A percentile compares a stretch with the other conserved stretches of the same genome.
Evolutionary conservation across 2,329 filamentous ascomycete species (phyloP).

Genomic region (Sporothrix schenckii): DNA sequence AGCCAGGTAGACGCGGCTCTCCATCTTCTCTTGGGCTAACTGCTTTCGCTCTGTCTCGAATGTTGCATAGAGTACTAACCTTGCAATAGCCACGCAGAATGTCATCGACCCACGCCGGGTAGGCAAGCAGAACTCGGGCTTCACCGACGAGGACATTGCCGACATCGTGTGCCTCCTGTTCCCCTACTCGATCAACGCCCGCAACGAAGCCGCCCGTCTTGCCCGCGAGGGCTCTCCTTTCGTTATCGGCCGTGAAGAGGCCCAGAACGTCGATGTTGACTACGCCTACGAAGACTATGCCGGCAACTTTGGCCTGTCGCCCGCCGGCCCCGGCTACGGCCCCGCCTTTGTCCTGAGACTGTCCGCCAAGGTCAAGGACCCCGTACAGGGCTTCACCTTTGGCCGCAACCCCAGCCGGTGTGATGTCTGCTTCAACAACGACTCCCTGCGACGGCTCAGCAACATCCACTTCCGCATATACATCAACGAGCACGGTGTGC

Average conservation of each 20-base stretch:
- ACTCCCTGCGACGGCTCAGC: constrained; percentile 75
- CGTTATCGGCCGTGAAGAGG: constrained; percentile 54
- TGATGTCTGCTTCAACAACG: constrained; percentile 70
- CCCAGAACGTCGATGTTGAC: constrained; percentile 56
- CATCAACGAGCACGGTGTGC: constrained; percentile 78
- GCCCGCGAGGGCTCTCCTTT: constrained; percentile 53
- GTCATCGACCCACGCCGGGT: constrained; percentile 78
- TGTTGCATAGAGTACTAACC: background rate
- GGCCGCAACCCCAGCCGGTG: constrained; percentile 73
- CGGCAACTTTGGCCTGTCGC: constrained; percentile 55
- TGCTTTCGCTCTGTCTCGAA: too few relatives aligned
- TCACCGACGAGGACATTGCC: constrained; percentile 78
- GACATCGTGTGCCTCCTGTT: constrained; percentile 90
- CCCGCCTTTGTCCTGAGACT: constrained; percentile 79
- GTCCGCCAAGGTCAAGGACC: constrained; percentile 71
- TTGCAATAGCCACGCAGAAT: constrained; percentile 67
- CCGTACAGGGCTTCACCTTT: constrained; percentile 77
- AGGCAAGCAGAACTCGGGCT: constrained; percentile 78
- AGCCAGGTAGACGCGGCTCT: constrained; percentile 32
- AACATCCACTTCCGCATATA: constrained; percentile 97
- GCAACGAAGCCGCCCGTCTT: constrained; percentile 65
- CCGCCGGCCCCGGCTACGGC: constrained; percentile 53
- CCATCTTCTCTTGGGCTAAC: background rate
- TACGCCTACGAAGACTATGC: constrained; percentile 56
- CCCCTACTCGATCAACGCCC: constrained; percentile 73